These are phyloP conservation scores for Torulaspora globosa DNA, from an alignment of 1,139 yeast genomes.

Conservation along the genomic window DNA sequence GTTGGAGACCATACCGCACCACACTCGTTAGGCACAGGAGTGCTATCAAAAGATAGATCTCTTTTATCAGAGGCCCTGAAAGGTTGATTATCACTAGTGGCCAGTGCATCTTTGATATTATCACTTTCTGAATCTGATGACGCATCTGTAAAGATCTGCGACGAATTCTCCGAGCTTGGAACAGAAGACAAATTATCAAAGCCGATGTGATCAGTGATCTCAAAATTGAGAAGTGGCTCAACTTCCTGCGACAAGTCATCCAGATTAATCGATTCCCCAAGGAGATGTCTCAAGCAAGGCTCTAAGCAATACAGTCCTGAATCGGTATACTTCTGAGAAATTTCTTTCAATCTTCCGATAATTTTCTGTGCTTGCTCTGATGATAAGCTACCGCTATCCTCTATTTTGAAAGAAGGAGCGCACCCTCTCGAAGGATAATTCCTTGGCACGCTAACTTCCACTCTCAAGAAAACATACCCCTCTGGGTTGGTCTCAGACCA, in stretches of 20 bases:
- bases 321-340: conserved; percentile 55
- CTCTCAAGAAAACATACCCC: conserved; percentile 63
- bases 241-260: conserved; percentile 35
- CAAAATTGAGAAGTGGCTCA: conserved; percentile 30
- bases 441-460: conserved; percentile 63
- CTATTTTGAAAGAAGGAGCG: conserved; percentile 60
- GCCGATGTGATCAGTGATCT: conserved; percentile 31
- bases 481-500: conserved; percentile 45
- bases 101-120: conserved; percentile 27
- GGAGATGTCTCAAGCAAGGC: conserved; percentile 66
- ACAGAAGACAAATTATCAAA: conserved; percentile 34
- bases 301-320: conserved; percentile 70
- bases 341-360: conserved; percentile 47
- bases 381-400: conserved; percentile 68
- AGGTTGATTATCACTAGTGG: conserved; percentile 16
- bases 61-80: conserved; percentile 20
- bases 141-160: conserved; percentile 27
- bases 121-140: conserved; percentile 29
- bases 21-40: conserved; percentile 90
- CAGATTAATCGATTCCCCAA: conserved; percentile 75
- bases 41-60: conserved; percentile 56
- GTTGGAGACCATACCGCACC: conserved; percentile 84
- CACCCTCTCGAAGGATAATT: conserved; percentile 60
- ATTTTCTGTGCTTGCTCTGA: conserved; percentile 49
- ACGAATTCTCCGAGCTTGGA: conserved; percentile 31